Percentiles rank a stretch among this genome's conserved stretches.
These are phyloP conservation scores for Paramecium primaurelia DNA, from an alignment of 73 alveolate species.

Conservation along the genomic window DNA sequence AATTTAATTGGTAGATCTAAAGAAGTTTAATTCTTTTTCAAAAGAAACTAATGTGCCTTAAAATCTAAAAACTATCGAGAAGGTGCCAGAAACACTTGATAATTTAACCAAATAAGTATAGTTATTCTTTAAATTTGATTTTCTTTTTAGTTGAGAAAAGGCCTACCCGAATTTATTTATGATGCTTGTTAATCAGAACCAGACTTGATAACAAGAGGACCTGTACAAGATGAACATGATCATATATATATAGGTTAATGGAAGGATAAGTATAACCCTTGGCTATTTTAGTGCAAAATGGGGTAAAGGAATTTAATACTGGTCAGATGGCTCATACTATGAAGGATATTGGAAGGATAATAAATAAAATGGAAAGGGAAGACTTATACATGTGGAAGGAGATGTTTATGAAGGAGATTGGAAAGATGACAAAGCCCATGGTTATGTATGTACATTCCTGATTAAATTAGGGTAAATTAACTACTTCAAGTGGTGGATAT, in stretches of 20 bases:
- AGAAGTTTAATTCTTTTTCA: not conserved
- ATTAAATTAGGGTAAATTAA: constrained; percentile 45
- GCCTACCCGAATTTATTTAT: not conserved
- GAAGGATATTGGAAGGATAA: constrained; percentile 64
- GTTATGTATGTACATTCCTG: constrained; percentile 3
- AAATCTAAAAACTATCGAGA: not conserved
- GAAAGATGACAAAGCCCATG: constrained; percentile 65
- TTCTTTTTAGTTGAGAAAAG: not conserved
- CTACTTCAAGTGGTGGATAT: constrained; percentile 57
- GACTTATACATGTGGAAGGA: constrained; percentile 77
- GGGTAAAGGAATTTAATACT: not conserved
- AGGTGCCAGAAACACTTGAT: not conserved
- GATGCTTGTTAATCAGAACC: not conserved
- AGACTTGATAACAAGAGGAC: not conserved
- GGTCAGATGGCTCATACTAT: constrained; percentile 46
- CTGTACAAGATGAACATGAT: not conserved
- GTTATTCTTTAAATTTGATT: not conserved
- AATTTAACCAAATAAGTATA: not conserved
- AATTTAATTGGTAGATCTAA: not conserved
- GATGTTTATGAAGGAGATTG: constrained; percentile 79
- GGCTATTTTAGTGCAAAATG: not conserved
- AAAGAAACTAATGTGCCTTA: not conserved
- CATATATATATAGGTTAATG: not conserved
- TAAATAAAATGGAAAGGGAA: constrained; percentile 77
- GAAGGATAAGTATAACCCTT: constrained; percentile 6